These are phyloP conservation scores for Fusarium staphyleae DNA, from an alignment of 2,329 filamentous ascomycete genomes.

Conservation along the genomic window DNA sequence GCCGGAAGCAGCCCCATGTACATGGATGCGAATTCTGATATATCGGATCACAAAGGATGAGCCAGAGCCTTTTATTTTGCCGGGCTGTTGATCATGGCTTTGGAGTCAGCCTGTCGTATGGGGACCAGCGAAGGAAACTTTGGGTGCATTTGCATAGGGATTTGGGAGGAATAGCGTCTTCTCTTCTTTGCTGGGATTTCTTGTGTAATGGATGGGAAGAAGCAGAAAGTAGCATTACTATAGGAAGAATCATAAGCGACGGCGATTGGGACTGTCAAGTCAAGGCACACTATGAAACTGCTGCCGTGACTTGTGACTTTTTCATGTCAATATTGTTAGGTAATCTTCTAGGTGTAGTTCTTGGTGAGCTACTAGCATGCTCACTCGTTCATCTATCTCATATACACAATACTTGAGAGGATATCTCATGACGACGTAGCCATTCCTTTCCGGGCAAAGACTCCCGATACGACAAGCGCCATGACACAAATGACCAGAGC, in stretches of 20 bases:
- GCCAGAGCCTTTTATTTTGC: constrained; percentile 19
- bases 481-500: constrained; percentile 42
- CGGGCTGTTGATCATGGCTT: constrained; percentile 8
- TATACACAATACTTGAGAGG: not conserved
- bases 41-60: constrained; percentile 25
- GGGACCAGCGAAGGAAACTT: constrained; percentile 2
- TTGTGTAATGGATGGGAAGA: not conserved
- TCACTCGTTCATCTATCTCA: not conserved
- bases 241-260: constrained; percentile 11
- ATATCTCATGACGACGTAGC: not conserved
- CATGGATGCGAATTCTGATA: constrained; percentile 17
- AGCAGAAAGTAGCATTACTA: not conserved
- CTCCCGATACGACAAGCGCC: constrained; percentile 34
- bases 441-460: constrained; percentile 12
- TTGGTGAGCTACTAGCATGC: not conserved
- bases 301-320: too few relatives aligned
- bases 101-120: not conserved
- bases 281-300: too few relatives aligned
- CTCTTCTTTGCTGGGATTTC: not conserved
- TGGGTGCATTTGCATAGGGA: constrained; percentile 38
- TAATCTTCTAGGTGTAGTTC: not conserved
- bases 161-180: constrained; percentile 25
- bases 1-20: constrained; percentile 13
- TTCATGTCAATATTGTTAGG: too few relatives aligned
- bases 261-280: constrained; percentile 10